Conservation (phyloP, 805 yeast genomes). For the Wickerhamia fluorescens region DNA sequence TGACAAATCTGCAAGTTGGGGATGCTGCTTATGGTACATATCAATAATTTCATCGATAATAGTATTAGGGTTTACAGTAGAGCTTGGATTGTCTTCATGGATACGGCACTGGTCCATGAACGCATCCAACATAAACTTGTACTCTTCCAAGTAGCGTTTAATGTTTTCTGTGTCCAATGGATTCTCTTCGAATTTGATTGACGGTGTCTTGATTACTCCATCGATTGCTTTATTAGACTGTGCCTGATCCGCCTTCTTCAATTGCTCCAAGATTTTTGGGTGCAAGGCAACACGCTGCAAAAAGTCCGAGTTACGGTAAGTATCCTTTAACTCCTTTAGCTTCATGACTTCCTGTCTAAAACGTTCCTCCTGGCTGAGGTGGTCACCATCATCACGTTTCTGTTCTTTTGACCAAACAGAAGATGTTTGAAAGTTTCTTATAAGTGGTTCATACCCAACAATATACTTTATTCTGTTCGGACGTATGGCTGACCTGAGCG, state of each 20-base stretch:
- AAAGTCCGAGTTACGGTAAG: conserved; percentile 15
- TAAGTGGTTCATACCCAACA: neutral
- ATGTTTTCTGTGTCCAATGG: conserved; percentile 14
- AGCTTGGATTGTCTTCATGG: conserved; percentile 5
- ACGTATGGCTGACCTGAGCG: conserved; percentile 3
- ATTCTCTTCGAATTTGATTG: conserved; percentile 11
- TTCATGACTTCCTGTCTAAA: conserved; percentile 15
- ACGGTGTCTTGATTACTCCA: conserved; percentile 10
- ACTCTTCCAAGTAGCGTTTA: conserved; percentile 10
- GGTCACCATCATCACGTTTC: conserved; percentile 1
- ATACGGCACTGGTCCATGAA: conserved; percentile 19
- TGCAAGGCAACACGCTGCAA: conserved; percentile 17
- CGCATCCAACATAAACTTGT: conserved; percentile 16
- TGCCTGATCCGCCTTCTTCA: conserved; percentile 14
- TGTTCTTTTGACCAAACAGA: neutral
- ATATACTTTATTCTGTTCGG: neutral
- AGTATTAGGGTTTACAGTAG: conserved; percentile 11
- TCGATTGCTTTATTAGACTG: conserved; percentile 10
- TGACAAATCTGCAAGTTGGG: conserved; percentile 14
- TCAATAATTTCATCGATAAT: conserved; percentile 15
- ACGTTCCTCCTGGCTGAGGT: conserved; percentile 4
- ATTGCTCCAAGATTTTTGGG: conserved; percentile 16
- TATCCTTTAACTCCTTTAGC: conserved; percentile 17
- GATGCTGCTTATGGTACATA: conserved; percentile 14
- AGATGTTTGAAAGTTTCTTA: conserved; percentile 3